These are phyloP conservation scores for Sphenostylis stenocarpa DNA, from an alignment of 306 rosid genomes.

Conservation along the genomic window DNA sequence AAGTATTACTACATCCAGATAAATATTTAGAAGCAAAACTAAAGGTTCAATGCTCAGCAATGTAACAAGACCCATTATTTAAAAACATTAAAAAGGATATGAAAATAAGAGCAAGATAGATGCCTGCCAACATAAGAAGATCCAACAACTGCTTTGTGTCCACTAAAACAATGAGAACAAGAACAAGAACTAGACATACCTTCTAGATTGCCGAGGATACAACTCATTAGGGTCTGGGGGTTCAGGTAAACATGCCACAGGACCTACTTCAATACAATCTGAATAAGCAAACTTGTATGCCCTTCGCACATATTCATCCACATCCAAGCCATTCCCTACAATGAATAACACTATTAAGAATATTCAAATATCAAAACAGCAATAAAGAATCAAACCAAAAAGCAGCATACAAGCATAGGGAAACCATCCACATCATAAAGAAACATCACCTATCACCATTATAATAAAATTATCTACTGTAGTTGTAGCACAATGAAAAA, in stretches of 20 bases:
- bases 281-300: slow-evolving; percentile 98
- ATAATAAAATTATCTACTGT: background rate
- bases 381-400: background rate
- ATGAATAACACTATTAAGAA: slow-evolving; percentile 18
- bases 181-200: slow-evolving; percentile 59
- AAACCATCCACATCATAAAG: slow-evolving; percentile 31
- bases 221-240: slow-evolving; percentile 98
- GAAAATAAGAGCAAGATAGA: background rate
- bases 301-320: slow-evolving; percentile 95
- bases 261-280: slow-evolving; percentile 95
- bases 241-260: slow-evolving; percentile 92
- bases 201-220: slow-evolving; percentile 96
- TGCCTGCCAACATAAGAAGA: background rate
- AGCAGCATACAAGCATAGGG: slow-evolving; percentile 14
- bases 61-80: background rate
- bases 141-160: slow-evolving; percentile 10
- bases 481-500: background rate
- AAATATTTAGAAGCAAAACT: slow-evolving; percentile 8
- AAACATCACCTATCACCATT: slow-evolving; percentile 2
- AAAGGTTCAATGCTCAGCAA: slow-evolving; percentile 9
- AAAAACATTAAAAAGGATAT: background rate
- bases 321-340: slow-evolving; percentile 95
- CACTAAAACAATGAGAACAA: slow-evolving; percentile 7
- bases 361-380: background rate
- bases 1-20: background rate